These are phyloP conservation scores for Cercospora zeina DNA, from an alignment of 2,329 filamentous ascomycete species.

Conservation along the genomic window DNA sequence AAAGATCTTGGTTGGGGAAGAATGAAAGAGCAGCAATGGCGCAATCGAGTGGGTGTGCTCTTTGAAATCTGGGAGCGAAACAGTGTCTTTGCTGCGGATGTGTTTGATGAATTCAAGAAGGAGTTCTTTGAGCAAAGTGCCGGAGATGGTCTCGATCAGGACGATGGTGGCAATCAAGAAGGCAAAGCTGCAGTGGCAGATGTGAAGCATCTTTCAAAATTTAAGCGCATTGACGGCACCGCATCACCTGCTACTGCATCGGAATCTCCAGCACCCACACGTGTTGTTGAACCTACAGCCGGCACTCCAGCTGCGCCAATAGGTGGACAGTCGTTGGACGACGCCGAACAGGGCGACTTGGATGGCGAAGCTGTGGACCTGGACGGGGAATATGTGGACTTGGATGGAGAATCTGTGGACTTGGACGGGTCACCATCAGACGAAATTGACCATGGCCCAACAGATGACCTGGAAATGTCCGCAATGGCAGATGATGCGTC, in stretches of 20 bases:
- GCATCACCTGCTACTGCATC: conserved; percentile 30
- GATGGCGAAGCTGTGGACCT: conserved; percentile 26
- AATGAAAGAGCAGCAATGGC: conserved; percentile 80
- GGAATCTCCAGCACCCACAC: conserved; percentile 20
- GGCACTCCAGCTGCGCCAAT: not conserved
- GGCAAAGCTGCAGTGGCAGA: conserved; percentile 39
- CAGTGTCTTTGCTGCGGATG: conserved; percentile 69
- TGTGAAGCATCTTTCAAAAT: conserved; percentile 39
- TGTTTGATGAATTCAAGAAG: conserved; percentile 68
- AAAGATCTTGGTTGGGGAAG: conserved; percentile 75
- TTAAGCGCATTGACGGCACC: conserved; percentile 57
- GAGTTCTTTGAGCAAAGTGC: conserved; percentile 74
- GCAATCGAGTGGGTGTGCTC: conserved; percentile 69
- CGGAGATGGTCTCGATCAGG: conserved; percentile 52
- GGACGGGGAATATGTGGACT: conserved; percentile 19
- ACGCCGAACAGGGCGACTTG: conserved; percentile 47
- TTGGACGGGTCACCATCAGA: conserved; percentile 50
- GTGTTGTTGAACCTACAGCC: not conserved
- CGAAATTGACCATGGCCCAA: conserved; percentile 21
- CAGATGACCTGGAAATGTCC: not conserved
- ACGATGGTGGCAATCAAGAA: conserved; percentile 43
- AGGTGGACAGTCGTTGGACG: conserved; percentile 44
- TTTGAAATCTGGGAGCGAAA: conserved; percentile 68
- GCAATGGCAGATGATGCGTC: not conserved
- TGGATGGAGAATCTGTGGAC: conserved; percentile 34